Percentiles rank a stretch among this genome's conserved stretches.
Evolutionary conservation across 2,329 filamentous ascomycete genomes (phyloP).

Genomic region (Beauveria sp.): DNA sequence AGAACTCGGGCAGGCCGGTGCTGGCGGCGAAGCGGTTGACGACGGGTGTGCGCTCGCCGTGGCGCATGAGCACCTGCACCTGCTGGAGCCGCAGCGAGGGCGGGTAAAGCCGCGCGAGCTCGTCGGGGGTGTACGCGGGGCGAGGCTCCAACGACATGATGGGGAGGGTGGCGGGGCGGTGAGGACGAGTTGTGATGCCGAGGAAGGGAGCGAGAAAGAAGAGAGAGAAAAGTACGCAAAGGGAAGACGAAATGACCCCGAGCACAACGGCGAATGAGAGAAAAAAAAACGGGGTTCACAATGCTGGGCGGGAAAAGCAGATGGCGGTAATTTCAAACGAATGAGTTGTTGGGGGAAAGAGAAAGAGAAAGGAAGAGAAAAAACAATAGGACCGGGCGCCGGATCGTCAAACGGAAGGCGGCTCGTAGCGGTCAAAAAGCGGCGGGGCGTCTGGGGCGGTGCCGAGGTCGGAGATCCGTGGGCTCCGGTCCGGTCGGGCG

Average conservation of each 20-base stretch:
- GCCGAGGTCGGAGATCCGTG: not conserved
- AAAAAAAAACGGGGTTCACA: too few species aligned
- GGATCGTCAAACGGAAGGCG: not conserved
- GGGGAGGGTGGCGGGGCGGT: not conserved
- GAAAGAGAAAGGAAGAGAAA: not conserved
- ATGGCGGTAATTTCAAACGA: too few species aligned
- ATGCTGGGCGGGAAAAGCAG: too few species aligned
- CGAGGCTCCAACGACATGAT: constrained; percentile 73
- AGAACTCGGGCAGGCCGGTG: constrained; percentile 58
- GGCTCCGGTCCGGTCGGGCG: not conserved
- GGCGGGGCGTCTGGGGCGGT: not conserved
- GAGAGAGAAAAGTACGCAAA: not conserved
- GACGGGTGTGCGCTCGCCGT: constrained; percentile 78
- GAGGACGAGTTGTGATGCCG: not conserved
- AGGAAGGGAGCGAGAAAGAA: not conserved
- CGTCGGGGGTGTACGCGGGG: constrained; percentile 68
- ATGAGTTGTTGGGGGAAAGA: not conserved
- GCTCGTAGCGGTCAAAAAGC: not conserved
- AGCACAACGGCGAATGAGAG: too few species aligned
- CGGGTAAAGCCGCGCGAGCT: constrained; percentile 78
- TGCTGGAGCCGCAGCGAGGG: constrained; percentile 71
- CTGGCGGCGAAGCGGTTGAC: constrained; percentile 75
- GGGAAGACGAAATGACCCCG: too few species aligned
- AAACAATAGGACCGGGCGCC: not conserved
- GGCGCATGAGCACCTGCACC: constrained; percentile 79